These are phyloP conservation scores for Cladosporium cucumerinum DNA, from an alignment of 2,329 filamentous ascomycete species.

Conservation along the genomic window DNA sequence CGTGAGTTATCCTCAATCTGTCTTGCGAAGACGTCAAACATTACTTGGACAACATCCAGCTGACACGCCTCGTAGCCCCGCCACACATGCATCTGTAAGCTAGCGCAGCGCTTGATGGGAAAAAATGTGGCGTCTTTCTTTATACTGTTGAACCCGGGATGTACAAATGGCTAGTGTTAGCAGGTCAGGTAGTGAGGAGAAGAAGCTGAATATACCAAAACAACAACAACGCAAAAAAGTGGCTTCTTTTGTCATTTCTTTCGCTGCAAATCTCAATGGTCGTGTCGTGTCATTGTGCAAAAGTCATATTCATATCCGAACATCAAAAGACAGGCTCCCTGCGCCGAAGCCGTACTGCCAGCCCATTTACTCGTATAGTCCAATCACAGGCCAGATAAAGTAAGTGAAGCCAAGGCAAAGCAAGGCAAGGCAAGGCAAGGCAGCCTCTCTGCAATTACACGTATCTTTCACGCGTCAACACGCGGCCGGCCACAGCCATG, in stretches of 20 bases:
- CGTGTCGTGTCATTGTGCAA: background rate
- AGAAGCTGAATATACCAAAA: slow-evolving; percentile 5
- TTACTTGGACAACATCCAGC: background rate
- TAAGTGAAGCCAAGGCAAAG: background rate
- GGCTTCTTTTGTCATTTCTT: background rate
- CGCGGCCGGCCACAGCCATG: background rate
- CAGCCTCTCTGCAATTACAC: background rate
- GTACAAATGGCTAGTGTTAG: slow-evolving; percentile 23
- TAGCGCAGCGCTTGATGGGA: slow-evolving; percentile 17
- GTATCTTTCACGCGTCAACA: background rate
- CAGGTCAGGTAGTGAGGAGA: background rate
- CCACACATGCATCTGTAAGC: slow-evolving; percentile 47
- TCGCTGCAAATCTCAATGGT: background rate
- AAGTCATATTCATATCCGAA: background rate
- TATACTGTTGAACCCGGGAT: slow-evolving; percentile 13
- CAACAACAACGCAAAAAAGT: background rate
- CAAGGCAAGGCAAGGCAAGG: no score
- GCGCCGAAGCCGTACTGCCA: background rate
- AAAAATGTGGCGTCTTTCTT: slow-evolving; percentile 16
- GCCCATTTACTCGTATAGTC: background rate
- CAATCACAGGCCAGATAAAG: background rate
- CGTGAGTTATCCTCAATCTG: slow-evolving; percentile 56
- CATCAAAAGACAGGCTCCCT: background rate
- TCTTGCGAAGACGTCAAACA: background rate
- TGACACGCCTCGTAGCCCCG: slow-evolving; percentile 41